Conservation (phyloP, 495 filamentous ascomycete species). For the Aspergillus ostianus region DNA sequence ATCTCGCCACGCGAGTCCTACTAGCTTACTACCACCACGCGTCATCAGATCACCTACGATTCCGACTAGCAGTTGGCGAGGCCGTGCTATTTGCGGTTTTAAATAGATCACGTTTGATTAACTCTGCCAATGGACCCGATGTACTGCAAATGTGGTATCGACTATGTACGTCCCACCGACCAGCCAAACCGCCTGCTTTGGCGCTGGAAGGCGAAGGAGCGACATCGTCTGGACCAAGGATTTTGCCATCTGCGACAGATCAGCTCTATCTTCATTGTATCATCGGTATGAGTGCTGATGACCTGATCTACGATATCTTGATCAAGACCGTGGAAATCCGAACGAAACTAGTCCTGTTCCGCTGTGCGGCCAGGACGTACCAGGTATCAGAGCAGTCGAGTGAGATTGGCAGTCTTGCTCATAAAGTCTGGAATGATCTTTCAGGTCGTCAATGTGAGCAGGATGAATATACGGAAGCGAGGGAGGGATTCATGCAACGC, state of each 20-base stretch:
- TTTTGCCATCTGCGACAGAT: slow-evolving; percentile 15
- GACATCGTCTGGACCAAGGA: slow-evolving; percentile 14
- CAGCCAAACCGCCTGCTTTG: slow-evolving; percentile 16
- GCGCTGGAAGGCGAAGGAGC: slow-evolving; percentile 18
- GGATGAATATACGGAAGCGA: slow-evolving; percentile 11
- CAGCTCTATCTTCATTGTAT: slow-evolving; percentile 17
- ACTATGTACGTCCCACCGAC: slow-evolving; percentile 18
- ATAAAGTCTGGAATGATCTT: slow-evolving; percentile 12
- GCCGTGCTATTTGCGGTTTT: slow-evolving; percentile 13
- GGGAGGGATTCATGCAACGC: slow-evolving; percentile 12
- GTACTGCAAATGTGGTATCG: slow-evolving; percentile 22
- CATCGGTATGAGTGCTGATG: slow-evolving; percentile 15
- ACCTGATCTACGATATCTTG: slow-evolving; percentile 21
- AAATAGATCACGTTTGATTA: not conserved
- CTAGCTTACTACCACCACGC: slow-evolving; percentile 22
- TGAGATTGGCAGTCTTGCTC: slow-evolving; percentile 11
- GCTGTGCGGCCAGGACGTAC: slow-evolving; percentile 8
- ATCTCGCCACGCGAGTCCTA: slow-evolving; percentile 6
- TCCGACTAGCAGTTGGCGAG: slow-evolving; percentile 16
- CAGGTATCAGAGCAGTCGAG: slow-evolving; percentile 10
- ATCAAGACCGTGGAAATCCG: slow-evolving; percentile 19
- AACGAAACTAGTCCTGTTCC: slow-evolving; percentile 14
- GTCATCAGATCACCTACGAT: slow-evolving; percentile 15
- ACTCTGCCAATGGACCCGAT: slow-evolving; percentile 4
- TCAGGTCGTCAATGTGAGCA: slow-evolving; percentile 4